These are phyloP conservation scores for Russula sp. DNA, from an alignment of 768 basidiomycete genomes.

Conservation along the genomic window DNA sequence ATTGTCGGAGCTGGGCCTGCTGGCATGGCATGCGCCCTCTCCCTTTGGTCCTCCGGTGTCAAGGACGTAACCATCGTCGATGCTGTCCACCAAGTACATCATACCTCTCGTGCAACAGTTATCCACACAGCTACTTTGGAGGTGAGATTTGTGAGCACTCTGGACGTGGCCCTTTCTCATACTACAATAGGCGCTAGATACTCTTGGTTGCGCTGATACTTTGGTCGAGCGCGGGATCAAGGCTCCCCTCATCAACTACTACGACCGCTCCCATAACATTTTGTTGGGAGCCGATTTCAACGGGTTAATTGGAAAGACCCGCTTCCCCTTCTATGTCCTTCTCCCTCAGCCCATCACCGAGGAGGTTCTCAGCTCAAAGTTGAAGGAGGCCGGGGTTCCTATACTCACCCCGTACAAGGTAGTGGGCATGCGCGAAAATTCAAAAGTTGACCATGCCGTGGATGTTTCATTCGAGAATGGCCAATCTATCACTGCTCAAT, in stretches of 20 bases:
- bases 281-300: constrained; percentile 30
- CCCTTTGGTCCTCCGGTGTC: constrained; percentile 37
- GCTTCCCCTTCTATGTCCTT: constrained; percentile 36
- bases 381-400: constrained; percentile 29
- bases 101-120: constrained; percentile 38
- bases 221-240: constrained; percentile 35
- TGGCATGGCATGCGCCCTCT: constrained; percentile 41
- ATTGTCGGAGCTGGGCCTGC: constrained; percentile 46
- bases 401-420: constrained; percentile 36
- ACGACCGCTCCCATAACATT: constrained; percentile 25
- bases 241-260: constrained; percentile 24
- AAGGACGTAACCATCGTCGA: constrained; percentile 41
- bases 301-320: constrained; percentile 35
- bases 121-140: constrained; percentile 50
- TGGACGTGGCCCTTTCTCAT: constrained; percentile 26
- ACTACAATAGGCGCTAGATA: constrained; percentile 39
- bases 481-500: constrained; percentile 35
- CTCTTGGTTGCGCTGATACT: constrained; percentile 35
- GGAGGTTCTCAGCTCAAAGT: constrained; percentile 30
- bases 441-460: constrained; percentile 26
- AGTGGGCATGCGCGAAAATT: constrained; percentile 31
- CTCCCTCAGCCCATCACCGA: constrained; percentile 42
- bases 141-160: constrained; percentile 25
- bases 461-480: constrained; percentile 44
- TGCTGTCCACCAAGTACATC: constrained; percentile 30